Conservation (phyloP, 495 filamentous ascomycete species). For the Podospora tetraspora region DNA sequence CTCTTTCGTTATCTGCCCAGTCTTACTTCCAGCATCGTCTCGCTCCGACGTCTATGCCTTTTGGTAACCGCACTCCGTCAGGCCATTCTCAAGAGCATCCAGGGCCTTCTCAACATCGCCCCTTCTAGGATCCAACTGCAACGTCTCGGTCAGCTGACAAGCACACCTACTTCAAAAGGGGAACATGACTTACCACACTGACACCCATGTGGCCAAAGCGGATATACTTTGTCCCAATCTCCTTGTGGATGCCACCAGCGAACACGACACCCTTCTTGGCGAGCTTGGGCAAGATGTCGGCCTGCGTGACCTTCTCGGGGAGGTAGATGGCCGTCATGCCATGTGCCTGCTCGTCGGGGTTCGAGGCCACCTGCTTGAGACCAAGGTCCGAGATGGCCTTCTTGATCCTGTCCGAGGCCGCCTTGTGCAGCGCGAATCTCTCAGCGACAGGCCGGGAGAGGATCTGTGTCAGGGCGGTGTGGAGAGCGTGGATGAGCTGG, state of each 20-base stretch:
- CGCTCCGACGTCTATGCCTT: slow-evolving; percentile 34
- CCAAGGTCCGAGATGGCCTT: slow-evolving; percentile 70
- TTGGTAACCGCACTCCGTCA: slow-evolving; percentile 66
- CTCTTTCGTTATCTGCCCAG: not conserved
- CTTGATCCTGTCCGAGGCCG: slow-evolving; percentile 77
- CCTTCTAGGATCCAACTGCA: slow-evolving; percentile 53
- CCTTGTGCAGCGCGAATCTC: slow-evolving; percentile 72
- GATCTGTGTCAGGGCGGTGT: slow-evolving; percentile 88
- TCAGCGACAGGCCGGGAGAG: slow-evolving; percentile 68
- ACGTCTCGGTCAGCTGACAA: slow-evolving; percentile 11
- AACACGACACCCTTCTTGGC: slow-evolving; percentile 89
- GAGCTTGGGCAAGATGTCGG: slow-evolving; percentile 79
- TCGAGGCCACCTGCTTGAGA: slow-evolving; percentile 75
- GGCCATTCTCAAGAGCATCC: slow-evolving; percentile 63
- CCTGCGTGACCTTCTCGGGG: slow-evolving; percentile 70
- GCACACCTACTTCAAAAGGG: not conserved
- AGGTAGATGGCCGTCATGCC: slow-evolving; percentile 98
- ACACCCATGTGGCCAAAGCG: slow-evolving; percentile 92
- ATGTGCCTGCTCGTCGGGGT: slow-evolving; percentile 86
- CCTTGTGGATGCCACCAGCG: slow-evolving; percentile 90
- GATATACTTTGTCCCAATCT: slow-evolving; percentile 54
- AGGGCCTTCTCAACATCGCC: slow-evolving; percentile 78
- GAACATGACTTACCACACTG: slow-evolving; percentile 55
- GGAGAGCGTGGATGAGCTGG: slow-evolving; percentile 87
- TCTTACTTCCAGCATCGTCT: not conserved